Evolutionary conservation across 805 yeast genomes (phyloP).

Genomic region (Candida ulmi): DNA sequence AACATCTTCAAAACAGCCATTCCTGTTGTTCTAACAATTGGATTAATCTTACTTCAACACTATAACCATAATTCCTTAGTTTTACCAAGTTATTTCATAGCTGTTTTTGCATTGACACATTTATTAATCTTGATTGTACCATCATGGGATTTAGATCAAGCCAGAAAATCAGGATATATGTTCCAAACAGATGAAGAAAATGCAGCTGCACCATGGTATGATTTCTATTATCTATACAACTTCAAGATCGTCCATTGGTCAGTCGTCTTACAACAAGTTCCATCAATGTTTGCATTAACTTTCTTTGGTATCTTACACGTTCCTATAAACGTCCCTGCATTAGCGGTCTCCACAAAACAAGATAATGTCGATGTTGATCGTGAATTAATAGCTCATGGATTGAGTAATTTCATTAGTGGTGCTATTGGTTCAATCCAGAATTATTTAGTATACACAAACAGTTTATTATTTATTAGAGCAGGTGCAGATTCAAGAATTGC

Average conservation of each 20-base stretch:
- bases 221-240: slow-evolving; percentile 70
- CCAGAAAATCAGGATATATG: slow-evolving; percentile 80
- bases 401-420: slow-evolving; percentile 84
- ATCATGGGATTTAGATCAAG: slow-evolving; percentile 49
- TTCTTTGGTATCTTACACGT: slow-evolving; percentile 95
- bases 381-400: slow-evolving; percentile 92
- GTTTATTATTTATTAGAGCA: slow-evolving; percentile 84
- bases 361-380: slow-evolving; percentile 83
- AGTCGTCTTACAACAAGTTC: slow-evolving; percentile 61
- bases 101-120: slow-evolving; percentile 67
- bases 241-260: slow-evolving; percentile 72
- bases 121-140: slow-evolving; percentile 61
- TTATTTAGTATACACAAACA: slow-evolving; percentile 90
- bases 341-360: slow-evolving; percentile 85
- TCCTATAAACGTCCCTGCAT: slow-evolving; percentile 95
- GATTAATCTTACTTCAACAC: slow-evolving; percentile 60
- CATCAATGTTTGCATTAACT: slow-evolving; percentile 92
- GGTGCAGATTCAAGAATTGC: slow-evolving; percentile 90
- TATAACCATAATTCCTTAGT: slow-evolving; percentile 60
- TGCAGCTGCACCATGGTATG: slow-evolving; percentile 81
- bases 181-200: slow-evolving; percentile 51
- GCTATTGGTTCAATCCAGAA: slow-evolving; percentile 84
- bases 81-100: slow-evolving; percentile 76
- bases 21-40: slow-evolving; percentile 59
- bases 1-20: slow-evolving; percentile 60